Evolutionary conservation across 2,329 filamentous ascomycete species (phyloP).

Genomic region (Juglanconis sp.): DNA sequence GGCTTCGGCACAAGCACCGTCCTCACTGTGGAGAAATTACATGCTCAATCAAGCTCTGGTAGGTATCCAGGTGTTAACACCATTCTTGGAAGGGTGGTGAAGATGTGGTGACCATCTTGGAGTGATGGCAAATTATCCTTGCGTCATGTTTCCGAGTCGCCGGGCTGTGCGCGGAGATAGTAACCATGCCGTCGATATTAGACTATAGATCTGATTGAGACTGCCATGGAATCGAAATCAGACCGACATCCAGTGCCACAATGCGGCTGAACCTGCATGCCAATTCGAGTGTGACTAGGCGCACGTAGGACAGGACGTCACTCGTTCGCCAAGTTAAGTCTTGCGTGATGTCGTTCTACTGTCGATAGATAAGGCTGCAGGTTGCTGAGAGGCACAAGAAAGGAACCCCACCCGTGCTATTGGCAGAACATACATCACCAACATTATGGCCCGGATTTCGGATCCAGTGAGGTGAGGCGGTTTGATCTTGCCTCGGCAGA

Average conservation of each 20-base stretch:
- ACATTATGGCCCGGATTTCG: not conserved
- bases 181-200: not conserved
- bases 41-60: not conserved
- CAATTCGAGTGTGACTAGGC: not conserved
- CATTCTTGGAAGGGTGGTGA: not conserved
- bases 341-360: not conserved
- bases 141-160: not conserved
- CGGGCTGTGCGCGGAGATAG: conserved; percentile 3
- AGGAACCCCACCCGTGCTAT: not conserved
- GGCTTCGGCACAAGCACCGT: not conserved
- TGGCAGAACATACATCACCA: not conserved
- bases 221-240: not conserved
- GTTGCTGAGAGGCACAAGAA: not conserved
- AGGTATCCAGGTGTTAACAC: not conserved
- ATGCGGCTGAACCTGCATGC: not conserved
- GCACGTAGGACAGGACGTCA: not conserved
- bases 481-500: not conserved
- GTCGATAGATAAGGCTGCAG: conserved; percentile 3
- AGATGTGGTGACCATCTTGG: no score
- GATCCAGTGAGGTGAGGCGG: not conserved
- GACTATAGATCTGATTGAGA: not conserved
- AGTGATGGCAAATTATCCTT: not conserved
- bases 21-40: not conserved
- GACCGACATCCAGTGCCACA: not conserved
- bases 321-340: not conserved